These are phyloP conservation scores for Ustanciosporium gigantosporum DNA, from an alignment of 1,284 basidiomycete genomes.

Conservation along the genomic window DNA sequence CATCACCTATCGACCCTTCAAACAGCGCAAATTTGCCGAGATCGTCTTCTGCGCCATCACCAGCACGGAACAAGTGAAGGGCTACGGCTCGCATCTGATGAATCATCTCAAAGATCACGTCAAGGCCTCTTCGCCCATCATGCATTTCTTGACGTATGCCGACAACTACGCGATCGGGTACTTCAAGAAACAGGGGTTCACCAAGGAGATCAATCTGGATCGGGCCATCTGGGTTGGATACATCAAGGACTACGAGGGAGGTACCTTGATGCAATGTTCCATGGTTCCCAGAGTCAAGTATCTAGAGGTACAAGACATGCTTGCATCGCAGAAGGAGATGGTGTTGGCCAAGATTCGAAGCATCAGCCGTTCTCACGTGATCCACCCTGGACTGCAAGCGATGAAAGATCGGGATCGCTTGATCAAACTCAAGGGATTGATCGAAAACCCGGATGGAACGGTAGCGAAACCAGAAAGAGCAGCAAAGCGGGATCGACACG, in stretches of 20 bases:
- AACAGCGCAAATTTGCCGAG: constrained; percentile 91
- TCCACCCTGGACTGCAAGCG: constrained; percentile 79
- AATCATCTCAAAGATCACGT: constrained; percentile 97
- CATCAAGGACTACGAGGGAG: constrained; percentile 99
- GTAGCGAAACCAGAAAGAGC: constrained; percentile 39
- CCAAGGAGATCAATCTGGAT: constrained; percentile 90
- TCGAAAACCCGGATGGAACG: constrained; percentile 39
- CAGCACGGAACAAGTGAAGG: constrained; percentile 95
- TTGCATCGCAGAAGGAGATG: constrained; percentile 78
- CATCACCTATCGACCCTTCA: constrained; percentile 95
- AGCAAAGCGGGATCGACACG: constrained; percentile 26
- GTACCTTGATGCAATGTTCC: constrained; percentile 98
- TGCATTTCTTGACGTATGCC: constrained; percentile 95
- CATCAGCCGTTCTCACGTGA: constrained; percentile 82
- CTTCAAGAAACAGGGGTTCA: constrained; percentile 94
- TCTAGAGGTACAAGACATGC: constrained; percentile 76
- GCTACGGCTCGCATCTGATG: constrained; percentile 98
- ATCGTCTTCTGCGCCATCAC: constrained; percentile 99
- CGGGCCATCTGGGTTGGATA: constrained; percentile 95
- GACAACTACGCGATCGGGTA: constrained; percentile 99
- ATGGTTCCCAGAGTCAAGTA: constrained; percentile 92
- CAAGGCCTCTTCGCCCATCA: constrained; percentile 76
- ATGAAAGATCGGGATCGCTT: constrained; percentile 69
- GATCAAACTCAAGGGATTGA: constrained; percentile 36
- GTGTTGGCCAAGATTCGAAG: constrained; percentile 80